A percentile compares a stretch with the other conserved stretches of the same genome.
These are phyloP conservation scores for Penicillium sp. DNA, from an alignment of 2,329 filamentous ascomycete genomes.

Conservation along the genomic window DNA sequence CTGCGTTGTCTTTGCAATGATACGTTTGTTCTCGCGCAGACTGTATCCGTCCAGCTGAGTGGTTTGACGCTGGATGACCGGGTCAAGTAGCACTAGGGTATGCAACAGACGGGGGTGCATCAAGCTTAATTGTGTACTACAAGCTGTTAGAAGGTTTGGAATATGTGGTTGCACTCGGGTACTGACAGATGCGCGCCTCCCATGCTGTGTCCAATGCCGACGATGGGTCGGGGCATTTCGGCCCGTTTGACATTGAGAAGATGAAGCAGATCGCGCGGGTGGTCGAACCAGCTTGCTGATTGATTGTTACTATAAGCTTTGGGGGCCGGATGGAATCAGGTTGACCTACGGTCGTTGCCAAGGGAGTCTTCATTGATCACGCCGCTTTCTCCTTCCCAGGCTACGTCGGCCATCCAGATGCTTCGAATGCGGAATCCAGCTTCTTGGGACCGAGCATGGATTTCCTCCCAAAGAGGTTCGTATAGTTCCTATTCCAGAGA, in stretches of 20 bases:
- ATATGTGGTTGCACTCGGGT: not conserved
- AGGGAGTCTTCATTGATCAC: slow-evolving; percentile 71
- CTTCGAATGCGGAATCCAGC: slow-evolving; percentile 68
- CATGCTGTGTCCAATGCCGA: slow-evolving; percentile 88
- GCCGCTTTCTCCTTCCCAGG: slow-evolving; percentile 77
- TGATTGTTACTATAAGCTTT: slow-evolving; percentile 15
- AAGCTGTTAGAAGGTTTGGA: slow-evolving; percentile 1
- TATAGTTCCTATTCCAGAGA: slow-evolving; percentile 69
- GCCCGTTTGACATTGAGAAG: slow-evolving; percentile 80
- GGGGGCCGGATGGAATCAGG: not conserved
- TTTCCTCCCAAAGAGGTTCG: slow-evolving; percentile 85
- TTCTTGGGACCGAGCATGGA: slow-evolving; percentile 58
- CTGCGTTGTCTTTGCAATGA: slow-evolving; percentile 39
- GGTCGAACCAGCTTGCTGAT: slow-evolving; percentile 79
- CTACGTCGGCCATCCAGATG: slow-evolving; percentile 90
- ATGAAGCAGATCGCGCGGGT: slow-evolving; percentile 77
- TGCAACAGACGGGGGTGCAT: slow-evolving; percentile 79
- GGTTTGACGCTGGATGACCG: slow-evolving; percentile 63
- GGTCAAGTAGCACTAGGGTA: slow-evolving; percentile 76
- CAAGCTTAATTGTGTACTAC: slow-evolving; percentile 62
- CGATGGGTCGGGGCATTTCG: slow-evolving; percentile 74
- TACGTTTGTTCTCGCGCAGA: slow-evolving; percentile 20
- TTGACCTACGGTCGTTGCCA: slow-evolving; percentile 75
- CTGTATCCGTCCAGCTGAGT: slow-evolving; percentile 35
- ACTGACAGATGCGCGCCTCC: slow-evolving; percentile 67